Evolutionary conservation across 306 rosid species (phyloP), one percentile per base, ranked within the genome.

Genomic region (Ziziphus jujuba): DNA sequence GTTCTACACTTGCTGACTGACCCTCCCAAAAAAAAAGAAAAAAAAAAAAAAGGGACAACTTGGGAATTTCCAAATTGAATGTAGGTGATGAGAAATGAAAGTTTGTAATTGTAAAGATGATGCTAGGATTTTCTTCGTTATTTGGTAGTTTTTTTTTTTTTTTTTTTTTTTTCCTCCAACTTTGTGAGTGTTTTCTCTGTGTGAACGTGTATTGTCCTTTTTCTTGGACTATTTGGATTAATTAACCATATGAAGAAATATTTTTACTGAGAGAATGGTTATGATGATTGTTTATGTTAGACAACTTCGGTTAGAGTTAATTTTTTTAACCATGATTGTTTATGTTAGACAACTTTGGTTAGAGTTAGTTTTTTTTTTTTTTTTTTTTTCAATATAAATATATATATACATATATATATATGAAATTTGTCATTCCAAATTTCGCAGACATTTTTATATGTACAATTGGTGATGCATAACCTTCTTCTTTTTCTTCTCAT

Each of bases 1-100:
- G 67, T 86, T 92, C 82, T 92, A 92, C 79, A 82, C 83, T 51
- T 87, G 86, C 61, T 87, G 79, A 85, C 25, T 70, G 72, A 58
- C 71, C 51, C 22, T 25, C 74, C 0, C 10, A 40, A 40, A 40
- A 12, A 12, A 40, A 12, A 12, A 40, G 12, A 0, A 40, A 9
- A 2, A 9, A 12, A 40, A 8, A 9, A 12, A 10, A 9, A 12
- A 10, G 13, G 13, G 45, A 40, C 45, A 6, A 36, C 43, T 12
- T 40, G 13, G 2, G 33, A 28, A 28, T 28, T 4, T 28, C 33
- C 33, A 28, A 28, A 28, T 28, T 40, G 45, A 40, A 40, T 40
- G 45, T 40, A 2, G 45, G 10, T 4, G 38, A 28, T 70, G 38
- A 63, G 35, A 40, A 44, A 38, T 69, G 51, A 24, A 56, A 54